Base-by-base conservation (phyloP, 495 filamentous ascomycete genomes). In the Aspergillus asperescens region DNA sequence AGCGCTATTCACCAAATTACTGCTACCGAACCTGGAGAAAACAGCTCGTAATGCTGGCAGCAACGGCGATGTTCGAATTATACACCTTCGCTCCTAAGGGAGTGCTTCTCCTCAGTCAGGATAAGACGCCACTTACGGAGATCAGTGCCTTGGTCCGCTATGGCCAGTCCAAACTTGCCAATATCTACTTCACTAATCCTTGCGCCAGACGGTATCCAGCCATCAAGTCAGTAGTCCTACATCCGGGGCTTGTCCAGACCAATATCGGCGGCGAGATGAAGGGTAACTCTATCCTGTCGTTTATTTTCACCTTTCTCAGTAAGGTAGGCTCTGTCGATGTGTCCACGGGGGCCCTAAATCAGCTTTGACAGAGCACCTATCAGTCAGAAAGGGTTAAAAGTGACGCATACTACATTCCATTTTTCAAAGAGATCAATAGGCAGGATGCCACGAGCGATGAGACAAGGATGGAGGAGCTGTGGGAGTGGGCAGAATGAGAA, bases 131-230 rank as follows among this genome's bases (percentile, higher is more conserved):
- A 0, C 54, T 50, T 4, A 16, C 16, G 8, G 12, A 53, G 5
- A 25, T 32, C n/a, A 58, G 61, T 0, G 42, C 66, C 2, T 76
- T 66, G 63, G 43, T 49, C 5, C 73, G 81, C 15, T 90, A 89
- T 60, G 75, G 66, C 0, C 76, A 86, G 44, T 74, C 71, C 56
- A 89, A 90, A 66, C 73, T 89, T 0, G 81, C 84, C 4, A 87
- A 86, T 61, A 66, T 86, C 13, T 65, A 87, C 0, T 84, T 76
- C 42, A 72, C 78, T 7, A 64, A 66, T 8, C 74, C 82, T 48
- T 65, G 88, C 8, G 74, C 78, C 2, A 56, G 48, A 32, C 69
- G 70, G 2, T 74, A 83, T 55, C 78, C 77, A 0, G 8, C 5
- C 13, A 68, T 79, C 37, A 71, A 61, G 2, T 43, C 64, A 1